Conservation (phyloP, 2,329 filamentous ascomycete species). For the Neonectria ditissima region DNA sequence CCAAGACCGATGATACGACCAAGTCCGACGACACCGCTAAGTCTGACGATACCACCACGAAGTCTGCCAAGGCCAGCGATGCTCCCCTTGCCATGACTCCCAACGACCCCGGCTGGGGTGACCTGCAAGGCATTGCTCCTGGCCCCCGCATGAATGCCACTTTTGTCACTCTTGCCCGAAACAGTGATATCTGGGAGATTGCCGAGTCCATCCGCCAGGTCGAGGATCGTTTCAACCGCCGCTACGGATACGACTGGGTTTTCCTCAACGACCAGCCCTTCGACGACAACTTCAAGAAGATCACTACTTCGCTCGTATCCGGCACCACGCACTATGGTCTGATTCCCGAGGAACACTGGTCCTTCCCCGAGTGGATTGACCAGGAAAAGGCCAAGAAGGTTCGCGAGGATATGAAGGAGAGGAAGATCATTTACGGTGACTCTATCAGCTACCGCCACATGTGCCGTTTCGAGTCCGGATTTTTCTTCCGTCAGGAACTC, state of each 20-base stretch:
- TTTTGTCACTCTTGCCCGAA: slow-evolving; percentile 95
- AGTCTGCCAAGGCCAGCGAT: slow-evolving; percentile 48
- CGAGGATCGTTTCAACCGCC: slow-evolving; percentile 97
- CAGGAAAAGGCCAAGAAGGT: slow-evolving; percentile 92
- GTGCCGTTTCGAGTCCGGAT: slow-evolving; percentile 98
- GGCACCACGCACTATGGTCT: slow-evolving; percentile 91
- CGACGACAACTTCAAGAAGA: slow-evolving; percentile 90
- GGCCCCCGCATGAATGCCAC: slow-evolving; percentile 93
- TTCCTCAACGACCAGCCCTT: slow-evolving; percentile 98
- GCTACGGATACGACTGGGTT: slow-evolving; percentile 99
- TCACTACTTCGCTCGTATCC: slow-evolving; percentile 90
- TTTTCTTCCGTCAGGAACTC: slow-evolving; percentile 96
- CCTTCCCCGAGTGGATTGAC: slow-evolving; percentile 95
- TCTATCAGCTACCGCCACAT: slow-evolving; percentile 98
- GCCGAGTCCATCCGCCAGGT: slow-evolving; percentile 94
- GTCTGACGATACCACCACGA: slow-evolving; percentile 36
- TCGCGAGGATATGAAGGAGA: slow-evolving; percentile 91
- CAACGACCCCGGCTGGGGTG: slow-evolving; percentile 64
- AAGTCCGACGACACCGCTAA: not conserved
- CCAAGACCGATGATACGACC: not conserved
- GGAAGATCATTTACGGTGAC: slow-evolving; percentile 98
- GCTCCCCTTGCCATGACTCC: slow-evolving; percentile 65
- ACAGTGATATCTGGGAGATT: slow-evolving; percentile 96
- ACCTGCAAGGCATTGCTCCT: slow-evolving; percentile 64
- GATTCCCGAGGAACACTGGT: slow-evolving; percentile 95